Evolutionary conservation across 352 stramenopile species (phyloP), one percentile per base, ranked within the genome.

Genomic region (Pythium monospermum): DNA sequence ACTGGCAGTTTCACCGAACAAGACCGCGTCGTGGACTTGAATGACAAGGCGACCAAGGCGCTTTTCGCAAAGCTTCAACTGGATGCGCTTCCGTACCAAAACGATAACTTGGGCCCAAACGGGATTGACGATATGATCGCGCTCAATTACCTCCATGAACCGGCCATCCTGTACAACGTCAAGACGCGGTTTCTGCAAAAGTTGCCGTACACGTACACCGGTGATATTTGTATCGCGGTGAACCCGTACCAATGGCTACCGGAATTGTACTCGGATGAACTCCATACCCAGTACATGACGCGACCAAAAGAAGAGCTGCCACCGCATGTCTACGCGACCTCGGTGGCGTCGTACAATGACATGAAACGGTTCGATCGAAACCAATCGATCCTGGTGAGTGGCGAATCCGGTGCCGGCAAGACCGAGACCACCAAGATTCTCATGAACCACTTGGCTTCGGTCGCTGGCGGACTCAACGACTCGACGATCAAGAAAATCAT

Each of bases 221-320:
- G 95, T 19, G 91, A 98, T 37, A 98, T 98, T 62, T 92, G 97
- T 30, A 96, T 99, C 53, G 95, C 96, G 6, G 85, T 98, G 35
- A 99, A 99, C 65, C 96, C 95, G 27, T 99, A 98, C 68, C 85
- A 94, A 56, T 94, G 86, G 82, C 73, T 96, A 22, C 71, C 75
- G 0, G 76, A 93, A 45, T 68, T 97, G 1, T 97, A 97, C 53
- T 71, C 69, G 0, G 78, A 94, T 41, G 70, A 88, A 31, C 59
- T 71, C 25, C 76, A 91, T 40, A 53, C 62, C 6, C 58, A 73
- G 45, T 96, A 96, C 55, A 55, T 89, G 6, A 78, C 73, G 4
- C 70, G 81, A 41, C 46, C 66, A 8, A 68, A 69, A 13, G 76
- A 87, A 19, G 75, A 81, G 47, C 60, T 80, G 41, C 76, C 70